These are phyloP conservation scores for Omphalotus guepiniiformis DNA, from an alignment of 768 basidiomycete genomes.

Conservation along the genomic window DNA sequence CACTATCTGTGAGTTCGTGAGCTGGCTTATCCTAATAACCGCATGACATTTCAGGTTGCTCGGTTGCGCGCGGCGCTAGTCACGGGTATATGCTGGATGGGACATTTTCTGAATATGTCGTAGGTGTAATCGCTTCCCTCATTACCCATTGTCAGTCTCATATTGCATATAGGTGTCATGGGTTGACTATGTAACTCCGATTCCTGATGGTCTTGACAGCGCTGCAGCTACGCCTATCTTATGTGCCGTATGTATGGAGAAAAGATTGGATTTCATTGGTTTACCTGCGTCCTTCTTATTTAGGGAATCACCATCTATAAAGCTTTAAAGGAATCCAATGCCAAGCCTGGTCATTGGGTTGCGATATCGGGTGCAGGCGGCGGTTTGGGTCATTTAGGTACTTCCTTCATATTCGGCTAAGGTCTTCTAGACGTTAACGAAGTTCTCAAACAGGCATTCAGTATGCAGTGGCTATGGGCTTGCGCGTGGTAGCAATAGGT, in stretches of 20 bases:
- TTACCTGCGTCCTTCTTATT: background rate
- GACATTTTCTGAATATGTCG: conserved; percentile 64
- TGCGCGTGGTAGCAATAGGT: conserved; percentile 57
- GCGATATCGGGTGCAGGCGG: conserved; percentile 75
- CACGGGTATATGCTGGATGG: conserved; percentile 70
- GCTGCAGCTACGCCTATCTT: conserved; percentile 66
- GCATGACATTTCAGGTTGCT: conserved; percentile 39
- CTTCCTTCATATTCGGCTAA: background rate
- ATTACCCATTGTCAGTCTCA: conserved; percentile 1
- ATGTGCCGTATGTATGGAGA: conserved; percentile 60
- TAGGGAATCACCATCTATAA: conserved; percentile 80
- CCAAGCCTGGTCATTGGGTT: conserved; percentile 64
- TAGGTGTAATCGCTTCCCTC: conserved; percentile 20
- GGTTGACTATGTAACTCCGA: conserved; percentile 67
- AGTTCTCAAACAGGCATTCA: conserved; percentile 49
- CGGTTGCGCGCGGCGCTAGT: conserved; percentile 29
- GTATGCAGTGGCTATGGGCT: conserved; percentile 72
- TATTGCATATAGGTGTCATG: conserved; percentile 53
- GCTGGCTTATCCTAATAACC: background rate
- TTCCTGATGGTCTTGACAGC: conserved; percentile 61
- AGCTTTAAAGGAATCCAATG: conserved; percentile 62
- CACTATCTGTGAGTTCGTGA: background rate
- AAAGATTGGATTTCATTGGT: background rate
- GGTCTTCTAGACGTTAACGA: background rate
- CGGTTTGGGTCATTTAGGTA: conserved; percentile 75